Evolutionary conservation across 495 filamentous ascomycete genomes (phyloP).

Genomic region (Arthonia radiata): DNA sequence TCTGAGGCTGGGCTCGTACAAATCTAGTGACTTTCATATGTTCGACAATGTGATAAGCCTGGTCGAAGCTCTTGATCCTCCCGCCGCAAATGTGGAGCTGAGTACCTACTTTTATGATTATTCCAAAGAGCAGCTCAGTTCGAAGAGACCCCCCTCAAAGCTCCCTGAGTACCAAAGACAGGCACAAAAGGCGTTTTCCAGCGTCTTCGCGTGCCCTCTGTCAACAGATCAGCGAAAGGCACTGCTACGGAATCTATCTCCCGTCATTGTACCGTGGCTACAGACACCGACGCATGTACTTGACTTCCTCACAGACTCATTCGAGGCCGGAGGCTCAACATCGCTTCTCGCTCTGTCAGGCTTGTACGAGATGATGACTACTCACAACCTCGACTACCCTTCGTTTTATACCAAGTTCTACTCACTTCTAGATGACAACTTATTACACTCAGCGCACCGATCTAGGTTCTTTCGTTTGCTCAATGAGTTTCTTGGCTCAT

Average conservation of each 20-base stretch:
- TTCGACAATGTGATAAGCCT: too few relatives aligned
- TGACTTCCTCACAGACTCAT: constrained; percentile 90
- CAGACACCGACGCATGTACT: constrained; percentile 65
- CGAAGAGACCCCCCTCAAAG: too few relatives aligned
- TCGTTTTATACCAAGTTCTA: constrained; percentile 87
- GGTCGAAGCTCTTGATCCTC: constrained; percentile 24
- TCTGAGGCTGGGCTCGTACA: too few relatives aligned
- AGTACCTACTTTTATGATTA: too few relatives aligned
- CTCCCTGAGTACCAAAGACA: constrained; percentile 23
- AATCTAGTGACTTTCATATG: background rate
- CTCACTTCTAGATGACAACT: constrained; percentile 56
- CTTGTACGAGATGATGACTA: constrained; percentile 81
- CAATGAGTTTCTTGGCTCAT: constrained; percentile 75
- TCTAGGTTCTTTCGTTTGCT: constrained; percentile 82
- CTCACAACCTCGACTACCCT: constrained; percentile 88
- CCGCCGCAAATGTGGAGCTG: constrained; percentile 39
- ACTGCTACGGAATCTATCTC: constrained; percentile 45
- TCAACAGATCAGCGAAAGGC: constrained; percentile 51
- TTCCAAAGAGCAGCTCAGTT: too few relatives aligned
- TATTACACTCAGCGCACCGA: constrained; percentile 82
- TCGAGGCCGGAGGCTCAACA: constrained; percentile 58
- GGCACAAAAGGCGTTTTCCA: constrained; percentile 67
- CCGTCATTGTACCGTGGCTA: constrained; percentile 70
- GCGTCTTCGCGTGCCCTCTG: constrained; percentile 42
- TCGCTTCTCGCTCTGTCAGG: constrained; percentile 78